Evolutionary conservation across 192 early-diverging fungal genomes (phyloP), one percentile per base, ranked within the genome.

Genomic region (Linnemannia hyalina): DNA sequence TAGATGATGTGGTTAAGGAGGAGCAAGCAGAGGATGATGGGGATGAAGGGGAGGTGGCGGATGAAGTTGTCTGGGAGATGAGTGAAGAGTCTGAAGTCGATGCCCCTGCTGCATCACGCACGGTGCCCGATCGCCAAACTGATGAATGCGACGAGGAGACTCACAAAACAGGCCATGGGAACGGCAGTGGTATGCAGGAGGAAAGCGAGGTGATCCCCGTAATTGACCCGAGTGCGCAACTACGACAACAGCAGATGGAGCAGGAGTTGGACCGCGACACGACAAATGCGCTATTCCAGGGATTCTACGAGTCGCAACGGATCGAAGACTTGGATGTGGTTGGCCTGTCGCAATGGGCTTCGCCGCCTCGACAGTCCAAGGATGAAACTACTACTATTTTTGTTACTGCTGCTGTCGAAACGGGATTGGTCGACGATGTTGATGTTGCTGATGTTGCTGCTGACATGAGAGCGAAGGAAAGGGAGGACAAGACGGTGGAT

Each of bases 51-150:
- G 60, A 80, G 18, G 57, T 52, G 1, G 54, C 46, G 38, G 82
- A 85, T 0, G 69, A 65, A 18, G 65, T 86, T 11, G 29, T 86
- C 1, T 86, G 84, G 84, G 84, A 86, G 65, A 74, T 68, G 78
- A 69, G 32, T 18, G 75, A 81, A 5, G 84, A 86, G 6, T 70
- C 63, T 7, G 74, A 80, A 8, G 54, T 44, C 18, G 32, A 57
- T 35, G 8, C 44, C 11, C 32, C 22, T 9, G 32, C 29, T 2
- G 49, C 29, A 11, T 42, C 13, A 29, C 60, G 13, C 26, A 29
- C 60, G 3, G 26, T 16, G 15, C 29, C 60, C 2, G 60, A 65
- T 65, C 11, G 11, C 29, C 60, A 65, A 65, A 8, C 60, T 32
- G 11, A 65, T 13, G 60, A 29, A 65, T 35, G 13, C 29, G 13